Percentiles rank a stretch among this genome's conserved stretches.
Conservation (phyloP, 805 yeast species). For the Brettanomyces sp. region DNA sequence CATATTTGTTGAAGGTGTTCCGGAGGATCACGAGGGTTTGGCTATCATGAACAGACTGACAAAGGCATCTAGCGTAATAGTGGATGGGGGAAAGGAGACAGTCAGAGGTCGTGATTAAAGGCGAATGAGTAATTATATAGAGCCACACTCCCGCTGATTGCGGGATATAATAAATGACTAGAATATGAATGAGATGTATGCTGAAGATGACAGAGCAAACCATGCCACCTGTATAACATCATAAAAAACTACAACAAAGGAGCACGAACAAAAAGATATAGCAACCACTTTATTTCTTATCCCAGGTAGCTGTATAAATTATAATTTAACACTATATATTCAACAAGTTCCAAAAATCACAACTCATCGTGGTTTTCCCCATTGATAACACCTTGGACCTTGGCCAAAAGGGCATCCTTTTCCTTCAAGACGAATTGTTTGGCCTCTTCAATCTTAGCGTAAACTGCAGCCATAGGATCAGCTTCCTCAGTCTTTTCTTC, state of each 20-base stretch:
- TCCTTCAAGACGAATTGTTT: constrained; percentile 72
- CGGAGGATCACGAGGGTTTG: constrained; percentile 69
- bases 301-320: neutral
- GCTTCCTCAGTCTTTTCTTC: neutral
- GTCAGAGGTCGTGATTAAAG: neutral
- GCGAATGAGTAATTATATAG: too few species aligned
- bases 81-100: neutral
- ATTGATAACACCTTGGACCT: neutral
- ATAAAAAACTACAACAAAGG: too few species aligned
- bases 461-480: too few species aligned
- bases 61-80: constrained; percentile 57
- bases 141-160: too few species aligned
- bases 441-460: constrained; percentile 40
- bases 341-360: constrained; percentile 1
- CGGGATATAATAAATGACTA: too few species aligned
- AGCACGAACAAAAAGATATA: neutral
- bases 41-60: constrained; percentile 89
- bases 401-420: constrained; percentile 1
- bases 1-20: constrained; percentile 79
- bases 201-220: too few species aligned
- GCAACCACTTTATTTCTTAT: neutral
- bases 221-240: too few species aligned
- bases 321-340: neutral
- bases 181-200: too few species aligned
- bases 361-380: constrained; percentile 12